Percentiles rank a stretch among this genome's conserved stretches.
These are phyloP conservation scores for Flaveria robusta DNA, from an alignment of 129 eudicot genomes.

Conservation along the genomic window DNA sequence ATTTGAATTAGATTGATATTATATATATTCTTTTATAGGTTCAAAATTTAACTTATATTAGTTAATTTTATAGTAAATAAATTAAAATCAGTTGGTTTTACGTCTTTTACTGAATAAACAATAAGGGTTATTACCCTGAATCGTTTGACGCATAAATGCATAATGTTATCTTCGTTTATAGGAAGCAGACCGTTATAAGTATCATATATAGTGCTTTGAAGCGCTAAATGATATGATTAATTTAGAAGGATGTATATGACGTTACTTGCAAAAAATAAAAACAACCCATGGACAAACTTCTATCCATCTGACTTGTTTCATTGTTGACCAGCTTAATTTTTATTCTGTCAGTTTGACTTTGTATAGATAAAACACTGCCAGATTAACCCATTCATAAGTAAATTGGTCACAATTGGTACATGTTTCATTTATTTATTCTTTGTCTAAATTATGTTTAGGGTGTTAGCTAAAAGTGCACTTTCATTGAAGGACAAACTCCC, in stretches of 20 bases:
- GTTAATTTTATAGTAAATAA: neutral
- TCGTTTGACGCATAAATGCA: neutral
- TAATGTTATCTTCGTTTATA: neutral
- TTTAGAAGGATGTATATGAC: neutral
- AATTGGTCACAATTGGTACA: neutral
- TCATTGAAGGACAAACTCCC: conserved; percentile 79
- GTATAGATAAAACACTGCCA: neutral
- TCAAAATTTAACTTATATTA: neutral
- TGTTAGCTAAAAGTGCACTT: conserved; percentile 62
- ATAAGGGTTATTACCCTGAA: neutral
- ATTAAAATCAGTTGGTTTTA: neutral
- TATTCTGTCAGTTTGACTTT: neutral
- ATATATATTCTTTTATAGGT: neutral
- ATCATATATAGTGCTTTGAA: neutral
- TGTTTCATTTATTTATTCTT: neutral
- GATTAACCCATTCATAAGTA: neutral
- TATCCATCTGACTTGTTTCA: neutral
- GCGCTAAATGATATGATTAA: neutral
- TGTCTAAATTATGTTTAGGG: conserved; percentile 46
- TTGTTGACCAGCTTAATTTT: neutral
- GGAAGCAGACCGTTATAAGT: neutral
- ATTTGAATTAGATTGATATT: too few species aligned
- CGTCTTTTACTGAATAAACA: neutral
- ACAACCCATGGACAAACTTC: neutral
- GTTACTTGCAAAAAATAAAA: neutral